Base-by-base conservation (phyloP, 192 early-diverging fungal species). In the Coemansia sp. region DNA sequence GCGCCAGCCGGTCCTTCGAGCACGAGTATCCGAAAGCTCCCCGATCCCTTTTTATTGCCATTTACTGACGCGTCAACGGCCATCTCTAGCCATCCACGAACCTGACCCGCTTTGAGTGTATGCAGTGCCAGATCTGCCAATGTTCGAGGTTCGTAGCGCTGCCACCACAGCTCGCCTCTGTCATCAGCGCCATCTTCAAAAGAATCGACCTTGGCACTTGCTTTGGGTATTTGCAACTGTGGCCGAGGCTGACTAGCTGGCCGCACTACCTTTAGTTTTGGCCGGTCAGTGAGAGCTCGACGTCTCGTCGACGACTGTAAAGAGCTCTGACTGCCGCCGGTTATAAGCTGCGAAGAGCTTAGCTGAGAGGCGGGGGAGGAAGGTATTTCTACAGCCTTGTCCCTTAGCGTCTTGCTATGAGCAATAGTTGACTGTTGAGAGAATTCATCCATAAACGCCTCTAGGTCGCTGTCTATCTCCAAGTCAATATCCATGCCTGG, bases 1-100 rank as follows among this genome's bases (percentile, higher is more conserved):
- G 86, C 70, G 40, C 89, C 89, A n/a, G 89, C 78, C 63, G 89
- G 87, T 17, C 89, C 89, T 37, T 83, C 85, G 31, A 90, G 63
- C 6, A 90, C 78, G 3, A 90, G 72, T 27, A 90, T 75, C 1
- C 86, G 84, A 63, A 74, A 75, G 41, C 36, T 61, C 6, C 57
- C 46, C 5, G 69, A 46, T 16, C 48, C 62, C 2, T 56, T 17
- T 6, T 39, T 45, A 29, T 56, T 53, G 40, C 72, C 66, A 6
- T 42, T 40, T 39, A 65, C 21, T 16, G 73, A 67, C 34, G 77
- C 77, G 3, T 59, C 62, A 11, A 60, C 33, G 5, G 81, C 70
- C 67, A 46, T 68, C 19, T 79, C 42, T n/a, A 89, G 73, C 88
- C 88, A 89, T 13, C 75, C 77, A 8, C 83, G 74, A 17, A 89